Evolutionary conservation across 129 eudicot species (phyloP).

Genomic region (Helianthus annuus): DNA sequence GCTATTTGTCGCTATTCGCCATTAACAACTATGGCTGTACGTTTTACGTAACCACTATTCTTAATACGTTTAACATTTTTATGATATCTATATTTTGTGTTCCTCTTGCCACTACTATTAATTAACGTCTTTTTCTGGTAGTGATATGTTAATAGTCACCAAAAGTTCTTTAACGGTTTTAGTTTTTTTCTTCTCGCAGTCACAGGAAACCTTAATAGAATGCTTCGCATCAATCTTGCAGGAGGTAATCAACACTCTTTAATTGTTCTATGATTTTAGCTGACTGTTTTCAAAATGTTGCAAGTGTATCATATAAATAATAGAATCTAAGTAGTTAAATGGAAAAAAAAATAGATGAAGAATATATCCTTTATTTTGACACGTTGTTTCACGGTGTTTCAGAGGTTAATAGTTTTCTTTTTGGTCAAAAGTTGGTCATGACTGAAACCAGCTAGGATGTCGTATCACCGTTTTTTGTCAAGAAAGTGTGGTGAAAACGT

Average conservation of each 20-base stretch:
- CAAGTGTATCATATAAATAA: background rate
- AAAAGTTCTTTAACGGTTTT: background rate
- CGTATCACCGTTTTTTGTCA: no score
- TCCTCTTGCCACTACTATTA: conserved; percentile 15
- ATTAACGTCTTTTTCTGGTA: background rate
- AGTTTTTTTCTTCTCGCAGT: conserved; percentile 36
- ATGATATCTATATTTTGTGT: background rate
- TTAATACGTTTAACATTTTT: background rate
- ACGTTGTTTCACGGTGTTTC: no score
- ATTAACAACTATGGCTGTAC: no score
- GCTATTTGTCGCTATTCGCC: no score
- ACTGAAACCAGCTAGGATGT: no score
- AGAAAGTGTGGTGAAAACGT: no score
- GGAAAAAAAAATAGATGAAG: background rate
- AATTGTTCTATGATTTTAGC: background rate
- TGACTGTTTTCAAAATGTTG: background rate
- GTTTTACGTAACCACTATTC: background rate
- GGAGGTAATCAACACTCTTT: conserved; percentile 47
- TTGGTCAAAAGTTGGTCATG: no score
- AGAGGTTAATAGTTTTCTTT: no score
- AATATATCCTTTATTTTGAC: no score
- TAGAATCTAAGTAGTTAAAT: background rate
- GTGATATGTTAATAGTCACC: background rate
- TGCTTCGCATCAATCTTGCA: conserved; percentile 42
- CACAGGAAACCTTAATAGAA: conserved; percentile 42